Percentiles rank a stretch among this genome's conserved stretches.
Evolutionary conservation across 148 eudicot species (phyloP).

Genomic region (Linanthus parryae): DNA sequence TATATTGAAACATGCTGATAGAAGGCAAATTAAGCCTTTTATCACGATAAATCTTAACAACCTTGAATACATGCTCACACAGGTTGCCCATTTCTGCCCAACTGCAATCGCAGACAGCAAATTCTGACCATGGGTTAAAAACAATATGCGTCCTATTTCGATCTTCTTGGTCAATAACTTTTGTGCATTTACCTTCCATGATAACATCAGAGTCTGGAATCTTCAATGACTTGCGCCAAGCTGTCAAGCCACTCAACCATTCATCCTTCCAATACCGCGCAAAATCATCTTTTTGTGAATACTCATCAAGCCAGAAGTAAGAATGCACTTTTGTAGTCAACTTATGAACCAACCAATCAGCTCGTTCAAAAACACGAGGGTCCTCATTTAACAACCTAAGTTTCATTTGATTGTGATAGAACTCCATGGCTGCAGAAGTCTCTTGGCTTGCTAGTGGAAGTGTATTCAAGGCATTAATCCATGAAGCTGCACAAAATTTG

Average conservation of each 20-base stretch:
- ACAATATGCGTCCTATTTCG: constrained; percentile 33
- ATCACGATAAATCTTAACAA: constrained; percentile 36
- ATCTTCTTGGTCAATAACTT: constrained; percentile 51
- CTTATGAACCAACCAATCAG: constrained; percentile 88
- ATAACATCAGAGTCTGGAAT: constrained; percentile 66
- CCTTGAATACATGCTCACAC: constrained; percentile 81
- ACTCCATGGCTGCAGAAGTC: constrained; percentile 68
- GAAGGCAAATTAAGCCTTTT: constrained; percentile 45
- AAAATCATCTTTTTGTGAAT: constrained; percentile 73
- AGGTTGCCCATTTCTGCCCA: constrained; percentile 61
- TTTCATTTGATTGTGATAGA: constrained; percentile 76
- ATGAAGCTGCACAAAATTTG: constrained; percentile 46
- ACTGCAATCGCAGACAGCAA: constrained; percentile 63
- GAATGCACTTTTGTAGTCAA: constrained; percentile 80
- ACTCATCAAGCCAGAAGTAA: constrained; percentile 93
- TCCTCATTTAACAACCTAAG: constrained; percentile 64
- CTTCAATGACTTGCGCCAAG: constrained; percentile 55
- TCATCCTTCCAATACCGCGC: constrained; percentile 76
- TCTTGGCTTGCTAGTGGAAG: constrained; percentile 88
- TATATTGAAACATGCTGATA: constrained; percentile 56
- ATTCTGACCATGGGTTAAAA: constrained; percentile 72
- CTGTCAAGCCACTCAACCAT: constrained; percentile 62
- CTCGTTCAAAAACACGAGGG: constrained; percentile 46
- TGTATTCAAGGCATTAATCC: constrained; percentile 43
- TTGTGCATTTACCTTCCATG: constrained; percentile 46